Evolutionary conservation across 768 basidiomycete genomes (phyloP).

Genomic region (Dioszegia hungarica): DNA sequence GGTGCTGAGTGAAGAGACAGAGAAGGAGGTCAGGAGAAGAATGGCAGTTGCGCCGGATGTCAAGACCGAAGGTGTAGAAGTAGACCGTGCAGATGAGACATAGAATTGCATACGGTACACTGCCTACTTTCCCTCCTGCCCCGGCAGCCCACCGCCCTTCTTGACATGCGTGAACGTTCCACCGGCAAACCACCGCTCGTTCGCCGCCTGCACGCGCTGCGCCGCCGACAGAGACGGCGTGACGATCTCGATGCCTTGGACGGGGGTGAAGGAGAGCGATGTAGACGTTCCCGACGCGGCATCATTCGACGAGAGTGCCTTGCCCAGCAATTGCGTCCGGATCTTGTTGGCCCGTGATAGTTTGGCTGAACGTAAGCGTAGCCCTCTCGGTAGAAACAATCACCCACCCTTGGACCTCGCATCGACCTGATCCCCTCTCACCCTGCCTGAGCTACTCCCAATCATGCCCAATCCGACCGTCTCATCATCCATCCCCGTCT

Average conservation of each 20-base stretch:
- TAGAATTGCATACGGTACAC: too few species aligned
- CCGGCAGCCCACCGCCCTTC: slow-evolving; percentile 26
- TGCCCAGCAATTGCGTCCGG: slow-evolving; percentile 74
- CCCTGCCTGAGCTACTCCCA: slow-evolving; percentile 76
- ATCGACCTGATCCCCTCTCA: slow-evolving; percentile 80
- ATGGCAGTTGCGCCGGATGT: neutral
- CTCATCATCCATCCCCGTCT: slow-evolving; percentile 93
- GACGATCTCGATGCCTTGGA: slow-evolving; percentile 96
- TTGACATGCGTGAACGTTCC: slow-evolving; percentile 49
- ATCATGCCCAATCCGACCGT: slow-evolving; percentile 99
- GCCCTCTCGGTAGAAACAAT: neutral
- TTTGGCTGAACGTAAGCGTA: slow-evolving; percentile 64
- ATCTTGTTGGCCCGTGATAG: slow-evolving; percentile 91
- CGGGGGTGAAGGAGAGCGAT: slow-evolving; percentile 87
- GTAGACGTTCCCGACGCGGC: slow-evolving; percentile 79
- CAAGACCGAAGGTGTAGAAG: neutral
- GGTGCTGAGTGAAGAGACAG: neutral
- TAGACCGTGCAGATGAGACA: slow-evolving; percentile 28
- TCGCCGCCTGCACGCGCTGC: slow-evolving; percentile 83
- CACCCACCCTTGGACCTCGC: slow-evolving; percentile 79
- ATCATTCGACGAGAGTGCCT: slow-evolving; percentile 59
- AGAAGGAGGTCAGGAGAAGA: neutral
- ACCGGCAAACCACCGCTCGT: slow-evolving; percentile 90
- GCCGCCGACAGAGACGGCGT: slow-evolving; percentile 67
- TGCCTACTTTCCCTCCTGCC: slow-evolving; percentile 22